These are phyloP conservation scores for Camellia oleifera DNA, from an alignment of 179 eudicot genomes.

Conservation along the genomic window DNA sequence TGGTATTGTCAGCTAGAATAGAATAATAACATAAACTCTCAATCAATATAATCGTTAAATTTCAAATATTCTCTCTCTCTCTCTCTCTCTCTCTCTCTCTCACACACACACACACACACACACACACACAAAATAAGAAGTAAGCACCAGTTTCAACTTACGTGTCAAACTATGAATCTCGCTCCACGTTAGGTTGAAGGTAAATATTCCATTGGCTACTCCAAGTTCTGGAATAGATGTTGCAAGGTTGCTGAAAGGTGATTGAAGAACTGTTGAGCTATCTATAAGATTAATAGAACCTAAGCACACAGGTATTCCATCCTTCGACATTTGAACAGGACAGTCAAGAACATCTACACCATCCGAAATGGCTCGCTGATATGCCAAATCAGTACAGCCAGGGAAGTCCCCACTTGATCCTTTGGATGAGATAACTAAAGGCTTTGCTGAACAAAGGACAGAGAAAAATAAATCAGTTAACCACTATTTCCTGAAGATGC, in stretches of 20 bases:
- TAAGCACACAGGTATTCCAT: conserved; percentile 75
- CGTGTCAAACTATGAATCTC: conserved; percentile 68
- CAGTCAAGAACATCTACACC: conserved; percentile 91
- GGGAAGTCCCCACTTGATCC: conserved; percentile 98
- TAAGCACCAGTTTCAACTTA: conserved; percentile 33
- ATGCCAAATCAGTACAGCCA: conserved; percentile 79
- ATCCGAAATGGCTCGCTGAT: conserved; percentile 66
- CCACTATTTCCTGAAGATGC: not conserved
- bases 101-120: too few species aligned
- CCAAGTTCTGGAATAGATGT: conserved; percentile 51
- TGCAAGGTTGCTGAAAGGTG: conserved; percentile 39
- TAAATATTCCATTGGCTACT: conserved; percentile 49
- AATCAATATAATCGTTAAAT: not conserved
- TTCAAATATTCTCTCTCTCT: too few species aligned
- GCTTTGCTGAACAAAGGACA: conserved; percentile 44
- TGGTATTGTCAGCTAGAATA: not conserved
- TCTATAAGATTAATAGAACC: conserved; percentile 69
- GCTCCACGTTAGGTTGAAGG: conserved; percentile 73
- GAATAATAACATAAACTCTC: not conserved
- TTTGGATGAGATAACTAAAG: conserved; percentile 62
- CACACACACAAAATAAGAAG: not conserved
- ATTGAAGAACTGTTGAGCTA: conserved; percentile 46
- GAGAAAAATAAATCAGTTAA: not conserved
- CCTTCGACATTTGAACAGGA: conserved; percentile 80
- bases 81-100: too few species aligned